Evolutionary conservation across 371 early-diverging fungal genomes (phyloP).

Genomic region (Parasitella parasitica): DNA sequence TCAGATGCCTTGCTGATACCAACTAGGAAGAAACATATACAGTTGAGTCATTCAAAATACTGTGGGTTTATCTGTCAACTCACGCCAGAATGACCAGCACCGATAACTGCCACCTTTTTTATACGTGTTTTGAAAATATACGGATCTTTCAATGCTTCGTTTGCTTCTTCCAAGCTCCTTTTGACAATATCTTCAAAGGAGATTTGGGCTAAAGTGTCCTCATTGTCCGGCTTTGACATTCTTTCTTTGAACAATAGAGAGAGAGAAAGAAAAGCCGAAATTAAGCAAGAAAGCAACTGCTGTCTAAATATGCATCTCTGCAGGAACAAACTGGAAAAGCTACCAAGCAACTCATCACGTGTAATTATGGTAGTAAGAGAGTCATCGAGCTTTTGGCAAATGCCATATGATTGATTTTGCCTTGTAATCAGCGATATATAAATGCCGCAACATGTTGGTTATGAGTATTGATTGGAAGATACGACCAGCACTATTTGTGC

Average conservation of each 20-base stretch:
- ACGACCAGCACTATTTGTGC: no score
- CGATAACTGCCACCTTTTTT: slow-evolving; percentile 25
- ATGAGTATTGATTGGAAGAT: no score
- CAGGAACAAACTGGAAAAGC: no score
- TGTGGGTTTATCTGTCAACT: neutral
- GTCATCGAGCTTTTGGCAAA: no score
- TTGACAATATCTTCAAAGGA: slow-evolving; percentile 11
- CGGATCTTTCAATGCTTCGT: slow-evolving; percentile 17
- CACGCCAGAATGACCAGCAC: slow-evolving; percentile 27
- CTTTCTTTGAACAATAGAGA: neutral
- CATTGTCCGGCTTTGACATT: neutral
- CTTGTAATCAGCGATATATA: no score
- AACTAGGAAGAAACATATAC: neutral
- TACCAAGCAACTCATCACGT: neutral
- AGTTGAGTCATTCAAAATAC: neutral
- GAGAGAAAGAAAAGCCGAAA: neutral
- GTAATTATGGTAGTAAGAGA: no score
- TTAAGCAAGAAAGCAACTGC: neutral
- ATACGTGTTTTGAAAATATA: slow-evolving; percentile 21
- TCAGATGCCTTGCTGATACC: slow-evolving; percentile 9
- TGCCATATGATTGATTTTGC: neutral
- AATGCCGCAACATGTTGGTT: no score
- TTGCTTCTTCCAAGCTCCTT: slow-evolving; percentile 6
- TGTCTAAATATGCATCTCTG: no score
- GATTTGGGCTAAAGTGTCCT: neutral